Evolutionary conservation across 495 filamentous ascomycete species (phyloP), one percentile per base, ranked within the genome.

Genomic region (Darksidea phi): DNA sequence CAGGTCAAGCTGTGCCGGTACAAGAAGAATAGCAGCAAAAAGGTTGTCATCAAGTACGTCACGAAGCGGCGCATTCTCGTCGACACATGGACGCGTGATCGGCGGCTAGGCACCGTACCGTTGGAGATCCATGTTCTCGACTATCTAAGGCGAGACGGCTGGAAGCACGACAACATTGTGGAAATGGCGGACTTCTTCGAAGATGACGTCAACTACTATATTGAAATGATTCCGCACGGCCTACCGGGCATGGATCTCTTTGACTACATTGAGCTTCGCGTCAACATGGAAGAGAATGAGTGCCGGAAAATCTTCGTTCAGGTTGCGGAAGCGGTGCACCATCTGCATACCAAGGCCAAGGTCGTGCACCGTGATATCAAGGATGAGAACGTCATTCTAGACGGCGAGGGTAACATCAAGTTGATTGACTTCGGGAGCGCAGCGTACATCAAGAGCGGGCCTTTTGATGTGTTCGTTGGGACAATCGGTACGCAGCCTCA

Each of bases 161-260:
- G 92, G 38, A 87, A 84, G 67, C 94, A 99, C 69, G 88, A 91
- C 23, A 97, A 97, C 68, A 96, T 99, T 59, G 90, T 99, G 25
- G 94, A 97, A 76, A 97, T 99, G 95, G 84, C 88, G 36, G 92
- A 95, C 59, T 99, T 97, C 75, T 99, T 99, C 71, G 94, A 99
- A 72, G 95, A 99, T 56, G 90, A 95, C 59, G 78, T 91, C 70
- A 97, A 99, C 67, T 99, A 99, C 72, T 97, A 99, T 70, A 99
- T 99, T 67, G 95, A 97, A 70, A 98, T 97, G 94, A 79, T 89
- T 6, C 94, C 94, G 12, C 94, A 98, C 65, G 94, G 94, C 6
- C 80, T 97, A 7, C 94, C 95, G 1, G 95, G 95, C 15, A 97
- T 98, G 95, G 94, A 98, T 71, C 83, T 98, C 0, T 98, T 98